A percentile compares a stretch with the other conserved stretches of the same genome.
These are phyloP conservation scores for Labyrinthula sp. DNA, from an alignment of 352 stramenopile species.

Conservation along the genomic window DNA sequence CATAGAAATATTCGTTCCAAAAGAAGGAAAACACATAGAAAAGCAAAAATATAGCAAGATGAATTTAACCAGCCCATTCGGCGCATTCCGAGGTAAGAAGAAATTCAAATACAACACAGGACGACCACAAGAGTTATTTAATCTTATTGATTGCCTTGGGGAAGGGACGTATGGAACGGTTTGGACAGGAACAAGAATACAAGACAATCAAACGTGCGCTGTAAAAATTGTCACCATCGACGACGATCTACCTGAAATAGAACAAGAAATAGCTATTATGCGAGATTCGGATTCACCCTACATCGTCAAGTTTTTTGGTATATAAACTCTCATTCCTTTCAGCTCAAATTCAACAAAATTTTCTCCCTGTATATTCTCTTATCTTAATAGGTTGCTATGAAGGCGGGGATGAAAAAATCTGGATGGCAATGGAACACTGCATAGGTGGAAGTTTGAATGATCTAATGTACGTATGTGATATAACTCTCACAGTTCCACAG, in stretches of 20 bases:
- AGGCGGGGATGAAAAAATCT: conserved; percentile 18
- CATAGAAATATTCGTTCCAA: too few species aligned
- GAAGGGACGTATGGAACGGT: conserved; percentile 24
- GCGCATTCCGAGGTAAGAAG: too few species aligned
- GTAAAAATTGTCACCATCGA: conserved; percentile 20
- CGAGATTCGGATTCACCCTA: conserved; percentile 6
- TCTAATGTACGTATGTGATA: conserved; percentile 24
- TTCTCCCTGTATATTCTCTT: too few species aligned
- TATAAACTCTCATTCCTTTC: conserved; percentile 9
- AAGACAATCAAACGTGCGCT: conserved; percentile 3
- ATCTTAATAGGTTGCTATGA: too few species aligned
- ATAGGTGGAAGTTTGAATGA: conserved; percentile 14
- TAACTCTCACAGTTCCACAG: conserved; percentile 8
- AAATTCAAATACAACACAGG: too few species aligned
- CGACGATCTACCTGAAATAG: conserved; percentile 21
- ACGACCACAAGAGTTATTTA: too few species aligned
- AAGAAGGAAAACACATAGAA: too few species aligned
- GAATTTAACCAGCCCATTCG: too few species aligned
- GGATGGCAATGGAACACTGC: conserved; percentile 27
- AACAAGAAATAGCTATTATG: conserved; percentile 19
- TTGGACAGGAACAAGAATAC: conserved; percentile 10
- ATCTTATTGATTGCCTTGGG: conserved; percentile 25
- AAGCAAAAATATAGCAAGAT: too few species aligned
- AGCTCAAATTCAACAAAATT: too few species aligned
- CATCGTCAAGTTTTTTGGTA: conserved; percentile 21